These are phyloP conservation scores for Lenzites betulinus DNA, from an alignment of 768 basidiomycete genomes.

Conservation along the genomic window DNA sequence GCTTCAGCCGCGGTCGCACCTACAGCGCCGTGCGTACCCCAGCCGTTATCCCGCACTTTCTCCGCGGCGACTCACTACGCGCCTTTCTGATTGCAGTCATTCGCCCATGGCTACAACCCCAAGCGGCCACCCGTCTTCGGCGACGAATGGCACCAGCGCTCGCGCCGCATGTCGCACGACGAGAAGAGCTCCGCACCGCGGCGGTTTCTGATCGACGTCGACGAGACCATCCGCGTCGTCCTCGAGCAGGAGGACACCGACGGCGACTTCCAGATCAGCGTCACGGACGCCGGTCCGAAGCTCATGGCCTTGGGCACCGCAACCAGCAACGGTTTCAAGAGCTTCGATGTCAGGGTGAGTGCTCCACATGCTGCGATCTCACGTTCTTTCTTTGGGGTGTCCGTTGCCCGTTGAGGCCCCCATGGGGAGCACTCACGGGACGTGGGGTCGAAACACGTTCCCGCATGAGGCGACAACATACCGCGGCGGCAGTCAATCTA, in stretches of 20 bases:
- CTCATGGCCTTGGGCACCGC: constrained; percentile 95
- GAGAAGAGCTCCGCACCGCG: constrained; percentile 83
- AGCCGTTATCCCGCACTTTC: not conserved
- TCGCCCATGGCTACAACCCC: constrained; percentile 51
- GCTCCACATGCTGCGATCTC: not conserved
- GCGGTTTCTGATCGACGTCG: constrained; percentile 95
- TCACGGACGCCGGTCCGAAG: constrained; percentile 96
- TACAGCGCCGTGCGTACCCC: constrained; percentile 74
- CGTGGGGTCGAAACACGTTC: not conserved
- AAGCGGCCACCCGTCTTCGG: constrained; percentile 72
- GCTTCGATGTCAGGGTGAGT: constrained; percentile 89
- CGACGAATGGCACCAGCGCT: constrained; percentile 71
- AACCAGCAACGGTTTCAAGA: constrained; percentile 97
- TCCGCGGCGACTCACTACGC: not conserved
- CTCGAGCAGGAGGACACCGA: constrained; percentile 99
- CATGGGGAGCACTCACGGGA: not conserved
- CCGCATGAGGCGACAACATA: not conserved
- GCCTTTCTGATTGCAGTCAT: constrained; percentile 23
- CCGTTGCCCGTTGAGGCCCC: too few relatives aligned
- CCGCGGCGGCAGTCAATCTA: constrained; percentile 1
- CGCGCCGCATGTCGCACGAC: constrained; percentile 89
- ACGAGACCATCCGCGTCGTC: constrained; percentile 95
- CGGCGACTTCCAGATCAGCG: constrained; percentile 93
- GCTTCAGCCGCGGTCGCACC: constrained; percentile 80
- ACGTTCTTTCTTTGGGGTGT: not conserved